phyloP scores from a whole-genome alignment of 495 filamentous ascomycete species.

The Rhizodiscina lignyota region DNA sequence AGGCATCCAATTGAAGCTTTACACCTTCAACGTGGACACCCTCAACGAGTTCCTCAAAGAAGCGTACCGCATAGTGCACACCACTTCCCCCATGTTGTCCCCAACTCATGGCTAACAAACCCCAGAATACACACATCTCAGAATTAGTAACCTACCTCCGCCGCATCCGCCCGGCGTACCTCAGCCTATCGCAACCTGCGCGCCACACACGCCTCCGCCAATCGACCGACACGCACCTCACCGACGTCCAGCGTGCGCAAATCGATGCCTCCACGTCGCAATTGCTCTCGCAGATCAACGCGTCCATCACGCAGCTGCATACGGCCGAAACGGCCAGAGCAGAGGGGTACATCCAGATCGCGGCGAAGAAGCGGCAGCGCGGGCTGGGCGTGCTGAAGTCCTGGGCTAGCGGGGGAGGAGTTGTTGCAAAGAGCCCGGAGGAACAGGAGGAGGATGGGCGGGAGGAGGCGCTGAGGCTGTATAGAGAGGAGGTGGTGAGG shows the following conservation, averaged over 20 bases:
- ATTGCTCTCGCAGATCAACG: slow-evolving; percentile 66
- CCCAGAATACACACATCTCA: slow-evolving; percentile 67
- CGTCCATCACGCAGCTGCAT: slow-evolving; percentile 54
- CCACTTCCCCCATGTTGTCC: slow-evolving; percentile 3
- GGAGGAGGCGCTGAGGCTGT: slow-evolving; percentile 36
- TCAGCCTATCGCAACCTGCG: slow-evolving; percentile 29
- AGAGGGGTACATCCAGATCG: slow-evolving; percentile 45
- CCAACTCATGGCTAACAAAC: slow-evolving; percentile 1
- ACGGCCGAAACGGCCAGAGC: slow-evolving; percentile 70
- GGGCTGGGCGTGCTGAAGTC: slow-evolving; percentile 42
- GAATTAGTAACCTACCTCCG: slow-evolving; percentile 63
- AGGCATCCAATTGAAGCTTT: no score
- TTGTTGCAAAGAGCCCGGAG: slow-evolving; percentile 36
- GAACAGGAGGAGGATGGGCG: slow-evolving; percentile 54
- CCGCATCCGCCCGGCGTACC: slow-evolving; percentile 76
- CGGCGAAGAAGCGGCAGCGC: slow-evolving; percentile 46
- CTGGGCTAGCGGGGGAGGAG: slow-evolving; percentile 47
- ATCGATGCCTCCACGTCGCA: slow-evolving; percentile 75
- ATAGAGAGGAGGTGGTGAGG: slow-evolving; percentile 71
- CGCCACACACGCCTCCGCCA: slow-evolving; percentile 15
- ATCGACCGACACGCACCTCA: slow-evolving; percentile 19
- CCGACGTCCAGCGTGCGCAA: slow-evolving; percentile 30
- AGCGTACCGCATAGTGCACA: slow-evolving; percentile 75
- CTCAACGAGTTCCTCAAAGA: slow-evolving; percentile 89
- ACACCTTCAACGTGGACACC: slow-evolving; percentile 21